Percentiles rank a stretch among this genome's conserved stretches.
These are phyloP conservation scores for Tricholoma furcatifolium DNA, from an alignment of 768 basidiomycete species.

Conservation along the genomic window DNA sequence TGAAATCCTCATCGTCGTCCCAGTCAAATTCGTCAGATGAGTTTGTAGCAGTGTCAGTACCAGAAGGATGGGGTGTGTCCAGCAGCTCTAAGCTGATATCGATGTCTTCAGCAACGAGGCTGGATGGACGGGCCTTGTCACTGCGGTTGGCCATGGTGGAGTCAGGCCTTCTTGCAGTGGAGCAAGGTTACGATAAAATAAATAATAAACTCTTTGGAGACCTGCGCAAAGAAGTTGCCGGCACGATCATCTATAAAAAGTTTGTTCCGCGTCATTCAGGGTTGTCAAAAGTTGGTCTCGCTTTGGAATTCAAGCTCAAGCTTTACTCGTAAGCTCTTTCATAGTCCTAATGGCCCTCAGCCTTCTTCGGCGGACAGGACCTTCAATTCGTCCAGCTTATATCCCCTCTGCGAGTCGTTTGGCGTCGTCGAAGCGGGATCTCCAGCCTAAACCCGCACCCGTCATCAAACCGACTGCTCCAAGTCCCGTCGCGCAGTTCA, in stretches of 20 bases:
- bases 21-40: conserved; percentile 74
- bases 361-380: neutral
- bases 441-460: neutral
- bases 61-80: conserved; percentile 22
- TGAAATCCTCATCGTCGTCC: conserved; percentile 58
- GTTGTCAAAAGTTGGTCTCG: neutral
- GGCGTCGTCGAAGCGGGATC: neutral
- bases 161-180: conserved; percentile 5
- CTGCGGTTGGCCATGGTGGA: conserved; percentile 5
- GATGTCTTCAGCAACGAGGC: conserved; percentile 17
- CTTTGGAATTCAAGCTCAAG: no score
- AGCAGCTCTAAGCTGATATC: conserved; percentile 19
- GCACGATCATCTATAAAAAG: neutral
- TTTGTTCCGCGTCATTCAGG: neutral
- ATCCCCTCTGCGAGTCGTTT: neutral
- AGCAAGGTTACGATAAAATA: conserved; percentile 7
- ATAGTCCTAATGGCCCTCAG: neutral
- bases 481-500: conserved; percentile 7
- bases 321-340: no score
- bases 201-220: neutral
- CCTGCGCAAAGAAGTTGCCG: conserved; percentile 1
- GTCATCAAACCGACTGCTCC: neutral
- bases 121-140: conserved; percentile 6
- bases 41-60: conserved; percentile 53
- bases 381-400: neutral